phyloP scores from a whole-genome alignment of 495 filamentous ascomycete species.

The Penicillium crystallinum region DNA sequence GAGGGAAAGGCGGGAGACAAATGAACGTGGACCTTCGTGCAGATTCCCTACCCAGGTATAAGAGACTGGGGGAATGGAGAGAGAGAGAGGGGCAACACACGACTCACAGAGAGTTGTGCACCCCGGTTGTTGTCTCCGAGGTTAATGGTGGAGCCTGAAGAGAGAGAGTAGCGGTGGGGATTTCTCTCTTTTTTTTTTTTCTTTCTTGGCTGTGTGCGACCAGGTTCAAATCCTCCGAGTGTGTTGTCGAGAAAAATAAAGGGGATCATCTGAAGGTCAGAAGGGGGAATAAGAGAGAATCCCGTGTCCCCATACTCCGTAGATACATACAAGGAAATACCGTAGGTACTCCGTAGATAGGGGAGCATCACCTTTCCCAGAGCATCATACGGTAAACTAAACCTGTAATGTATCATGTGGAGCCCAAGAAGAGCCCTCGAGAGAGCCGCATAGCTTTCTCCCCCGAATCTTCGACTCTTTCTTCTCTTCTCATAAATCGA shows the following conservation, averaged over 20 bases:
- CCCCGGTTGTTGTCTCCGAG: constrained; percentile 18
- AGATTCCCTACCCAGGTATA: constrained; percentile 19
- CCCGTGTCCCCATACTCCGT: no score
- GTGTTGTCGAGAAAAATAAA: neutral
- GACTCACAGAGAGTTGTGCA: neutral
- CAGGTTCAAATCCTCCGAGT: constrained; percentile 8
- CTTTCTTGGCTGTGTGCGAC: constrained; percentile 7
- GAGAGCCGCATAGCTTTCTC: neutral
- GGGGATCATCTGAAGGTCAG: no score
- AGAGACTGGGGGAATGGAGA: constrained; percentile 7
- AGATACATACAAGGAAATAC: no score
- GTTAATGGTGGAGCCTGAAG: constrained; percentile 14
- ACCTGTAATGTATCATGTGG: neutral
- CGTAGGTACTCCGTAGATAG: no score
- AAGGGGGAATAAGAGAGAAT: neutral
- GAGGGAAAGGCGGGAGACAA: neutral
- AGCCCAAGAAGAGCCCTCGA: neutral
- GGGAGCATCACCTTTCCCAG: no score
- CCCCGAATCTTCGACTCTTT: neutral
- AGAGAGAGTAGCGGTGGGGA: constrained; percentile 4
- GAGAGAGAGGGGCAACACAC: neutral
- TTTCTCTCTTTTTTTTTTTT: neutral
- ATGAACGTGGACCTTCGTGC: constrained; percentile 13
- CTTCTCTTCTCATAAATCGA: neutral
- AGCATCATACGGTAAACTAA: neutral